phyloP scores from a whole-genome alignment of 495 filamentous ascomycete species.

The Sphaerosporella brunnea region DNA sequence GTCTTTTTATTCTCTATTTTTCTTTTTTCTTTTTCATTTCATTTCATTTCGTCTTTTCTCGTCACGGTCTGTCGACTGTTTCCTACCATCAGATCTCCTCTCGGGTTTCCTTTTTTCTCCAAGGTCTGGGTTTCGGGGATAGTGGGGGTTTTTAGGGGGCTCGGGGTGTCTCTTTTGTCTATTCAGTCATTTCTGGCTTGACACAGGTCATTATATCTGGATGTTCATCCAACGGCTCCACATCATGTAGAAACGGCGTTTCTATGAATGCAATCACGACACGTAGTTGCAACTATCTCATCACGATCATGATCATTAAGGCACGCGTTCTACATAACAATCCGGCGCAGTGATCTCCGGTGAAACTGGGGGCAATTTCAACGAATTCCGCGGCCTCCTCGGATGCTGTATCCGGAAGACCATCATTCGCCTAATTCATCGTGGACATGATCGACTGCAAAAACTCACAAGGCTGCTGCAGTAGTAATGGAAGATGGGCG shows the following conservation, averaged over 20 bases:
- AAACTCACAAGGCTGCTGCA: too few species aligned
- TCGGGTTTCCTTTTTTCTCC: neutral
- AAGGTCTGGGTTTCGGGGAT: neutral
- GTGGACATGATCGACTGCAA: neutral
- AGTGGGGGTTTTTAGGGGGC: neutral
- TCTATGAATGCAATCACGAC: neutral
- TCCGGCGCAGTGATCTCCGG: too few species aligned
- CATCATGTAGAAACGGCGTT: slow-evolving; percentile 6
- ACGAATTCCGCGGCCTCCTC: too few species aligned
- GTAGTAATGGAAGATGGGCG: too few species aligned
- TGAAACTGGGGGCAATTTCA: too few species aligned
- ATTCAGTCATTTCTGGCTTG: neutral
- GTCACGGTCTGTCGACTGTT: slow-evolving; percentile 1
- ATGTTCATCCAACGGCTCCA: neutral
- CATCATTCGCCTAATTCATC: too few species aligned
- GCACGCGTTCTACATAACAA: too few species aligned
- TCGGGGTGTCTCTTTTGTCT: neutral
- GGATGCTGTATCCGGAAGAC: too few species aligned
- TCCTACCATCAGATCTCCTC: slow-evolving; percentile 2
- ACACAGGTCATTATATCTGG: neutral
- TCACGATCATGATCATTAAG: neutral
- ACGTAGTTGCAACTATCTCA: neutral
- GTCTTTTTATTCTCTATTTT: slow-evolving; percentile 8
- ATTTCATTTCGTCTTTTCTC: slow-evolving; percentile 5
- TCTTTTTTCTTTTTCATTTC: slow-evolving; percentile 8